Evolutionary conservation across 129 eudicot species (phyloP).

Genomic region (Flaveria bidentis): DNA sequence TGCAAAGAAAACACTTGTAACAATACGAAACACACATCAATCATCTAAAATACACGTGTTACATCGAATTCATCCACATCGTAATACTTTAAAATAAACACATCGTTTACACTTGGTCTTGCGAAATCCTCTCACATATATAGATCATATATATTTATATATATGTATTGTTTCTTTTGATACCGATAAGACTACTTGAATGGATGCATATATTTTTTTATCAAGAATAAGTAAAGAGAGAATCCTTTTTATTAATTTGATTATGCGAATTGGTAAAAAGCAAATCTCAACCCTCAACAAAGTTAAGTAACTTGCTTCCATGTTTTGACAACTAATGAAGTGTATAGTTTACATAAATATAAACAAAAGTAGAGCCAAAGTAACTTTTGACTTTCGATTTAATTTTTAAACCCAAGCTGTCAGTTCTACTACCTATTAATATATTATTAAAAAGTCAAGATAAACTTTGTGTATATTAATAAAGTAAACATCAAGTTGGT

Average conservation of each 20-base stretch:
- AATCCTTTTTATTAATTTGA: background rate
- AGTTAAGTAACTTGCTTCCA: conserved; percentile 27
- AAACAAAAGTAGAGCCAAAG: conserved; percentile 26
- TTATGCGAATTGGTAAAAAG: conserved; percentile 17
- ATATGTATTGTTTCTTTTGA: too few species aligned
- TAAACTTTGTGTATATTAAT: background rate
- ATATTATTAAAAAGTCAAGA: background rate
- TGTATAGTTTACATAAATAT: conserved; percentile 24
- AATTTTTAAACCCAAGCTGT: background rate
- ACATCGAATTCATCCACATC: too few species aligned
- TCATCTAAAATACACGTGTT: too few species aligned
- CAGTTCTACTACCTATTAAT: background rate
- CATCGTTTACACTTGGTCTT: too few species aligned
- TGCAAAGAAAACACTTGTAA: too few species aligned
- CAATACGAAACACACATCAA: too few species aligned
- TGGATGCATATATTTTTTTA: too few species aligned
- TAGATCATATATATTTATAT: too few species aligned
- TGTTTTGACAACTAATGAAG: conserved; percentile 35
- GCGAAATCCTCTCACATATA: too few species aligned
- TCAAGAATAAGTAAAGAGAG: background rate
- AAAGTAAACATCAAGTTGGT: background rate
- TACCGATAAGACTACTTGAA: too few species aligned
- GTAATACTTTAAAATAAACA: too few species aligned
- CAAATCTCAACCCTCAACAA: conserved; percentile 27
- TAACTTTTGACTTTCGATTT: background rate